Evolutionary conservation across 1,284 basidiomycete species (phyloP).

Genomic region (Pseudozyma pruni): DNA sequence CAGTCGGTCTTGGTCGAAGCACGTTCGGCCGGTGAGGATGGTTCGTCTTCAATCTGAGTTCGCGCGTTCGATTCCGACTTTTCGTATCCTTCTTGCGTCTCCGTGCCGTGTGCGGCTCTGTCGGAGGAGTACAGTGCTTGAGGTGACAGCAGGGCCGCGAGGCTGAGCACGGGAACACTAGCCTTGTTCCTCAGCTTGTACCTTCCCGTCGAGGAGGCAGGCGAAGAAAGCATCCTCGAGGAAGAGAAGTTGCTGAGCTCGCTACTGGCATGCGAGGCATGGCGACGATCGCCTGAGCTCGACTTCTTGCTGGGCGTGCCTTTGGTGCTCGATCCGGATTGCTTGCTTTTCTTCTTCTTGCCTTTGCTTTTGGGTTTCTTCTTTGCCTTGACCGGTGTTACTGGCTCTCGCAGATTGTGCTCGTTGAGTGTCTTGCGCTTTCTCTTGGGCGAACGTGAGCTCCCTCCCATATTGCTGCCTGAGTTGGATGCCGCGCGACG

Average conservation of each 20-base stretch:
- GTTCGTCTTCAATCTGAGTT: too few species aligned
- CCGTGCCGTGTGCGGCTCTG: too few species aligned
- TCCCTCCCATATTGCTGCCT: background rate
- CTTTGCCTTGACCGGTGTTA: background rate
- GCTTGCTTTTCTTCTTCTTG: background rate
- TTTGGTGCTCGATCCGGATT: background rate
- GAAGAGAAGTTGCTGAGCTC: background rate
- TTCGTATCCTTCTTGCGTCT: too few species aligned
- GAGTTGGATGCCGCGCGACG: background rate
- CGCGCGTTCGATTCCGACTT: too few species aligned
- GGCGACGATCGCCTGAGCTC: background rate
- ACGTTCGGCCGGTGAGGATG: too few species aligned
- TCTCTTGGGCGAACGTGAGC: background rate
- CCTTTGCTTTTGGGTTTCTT: background rate
- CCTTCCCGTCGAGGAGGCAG: conserved; percentile 21
- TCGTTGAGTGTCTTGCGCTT: background rate
- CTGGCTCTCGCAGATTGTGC: background rate
- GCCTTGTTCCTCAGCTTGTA: conserved; percentile 26
- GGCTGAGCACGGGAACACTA: conserved; percentile 13
- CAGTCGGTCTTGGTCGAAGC: too few species aligned
- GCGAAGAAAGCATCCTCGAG: conserved; percentile 3
- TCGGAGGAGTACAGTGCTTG: conserved; percentile 1
- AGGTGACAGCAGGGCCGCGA: conserved; percentile 6
- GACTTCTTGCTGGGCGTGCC: background rate
- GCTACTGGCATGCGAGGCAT: background rate